Conservation (phyloP, 306 rosid species). For the Prosopis cineraria region DNA sequence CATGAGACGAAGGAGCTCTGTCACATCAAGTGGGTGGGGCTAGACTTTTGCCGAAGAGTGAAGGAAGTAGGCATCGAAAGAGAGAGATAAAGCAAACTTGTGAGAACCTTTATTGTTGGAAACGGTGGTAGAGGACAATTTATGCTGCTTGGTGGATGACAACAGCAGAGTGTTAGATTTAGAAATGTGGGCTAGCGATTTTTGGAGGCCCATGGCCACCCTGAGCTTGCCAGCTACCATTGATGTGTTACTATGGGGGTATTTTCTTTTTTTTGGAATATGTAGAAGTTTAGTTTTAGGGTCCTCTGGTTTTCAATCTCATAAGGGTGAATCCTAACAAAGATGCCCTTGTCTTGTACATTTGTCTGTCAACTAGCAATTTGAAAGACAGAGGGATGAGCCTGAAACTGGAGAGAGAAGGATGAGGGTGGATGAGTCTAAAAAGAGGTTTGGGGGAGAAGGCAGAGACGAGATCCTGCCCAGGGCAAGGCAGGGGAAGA, state of each 20-base stretch:
- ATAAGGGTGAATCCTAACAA: slow-evolving; percentile 37
- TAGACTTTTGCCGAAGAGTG: slow-evolving; percentile 96
- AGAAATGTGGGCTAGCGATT: slow-evolving; percentile 58
- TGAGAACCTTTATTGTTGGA: slow-evolving; percentile 56
- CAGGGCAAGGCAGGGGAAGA: no score
- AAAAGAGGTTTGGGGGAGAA: no score
- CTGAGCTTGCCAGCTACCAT: slow-evolving; percentile 96
- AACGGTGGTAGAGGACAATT: slow-evolving; percentile 51
- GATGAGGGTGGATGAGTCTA: background rate
- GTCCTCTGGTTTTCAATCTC: slow-evolving; percentile 45
- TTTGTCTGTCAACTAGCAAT: slow-evolving; percentile 38
- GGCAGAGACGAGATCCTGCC: no score
- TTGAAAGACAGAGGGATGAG: background rate
- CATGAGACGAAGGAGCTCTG: slow-evolving; percentile 79
- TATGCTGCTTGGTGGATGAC: slow-evolving; percentile 34
- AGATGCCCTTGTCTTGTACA: slow-evolving; percentile 62
- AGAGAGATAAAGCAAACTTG: slow-evolving; percentile 79
- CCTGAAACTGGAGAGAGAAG: no score
- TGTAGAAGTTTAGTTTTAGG: background rate
- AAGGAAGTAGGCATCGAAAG: slow-evolving; percentile 86
- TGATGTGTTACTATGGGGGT: background rate
- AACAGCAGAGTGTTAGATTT: slow-evolving; percentile 56
- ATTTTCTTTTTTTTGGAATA: background rate
- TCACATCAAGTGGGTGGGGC: slow-evolving; percentile 87
- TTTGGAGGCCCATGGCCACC: slow-evolving; percentile 82